Evolutionary conservation across 345 rosid genomes (phyloP), one percentile per base, ranked within the genome.

Genomic region (Gossypium stocksii): DNA sequence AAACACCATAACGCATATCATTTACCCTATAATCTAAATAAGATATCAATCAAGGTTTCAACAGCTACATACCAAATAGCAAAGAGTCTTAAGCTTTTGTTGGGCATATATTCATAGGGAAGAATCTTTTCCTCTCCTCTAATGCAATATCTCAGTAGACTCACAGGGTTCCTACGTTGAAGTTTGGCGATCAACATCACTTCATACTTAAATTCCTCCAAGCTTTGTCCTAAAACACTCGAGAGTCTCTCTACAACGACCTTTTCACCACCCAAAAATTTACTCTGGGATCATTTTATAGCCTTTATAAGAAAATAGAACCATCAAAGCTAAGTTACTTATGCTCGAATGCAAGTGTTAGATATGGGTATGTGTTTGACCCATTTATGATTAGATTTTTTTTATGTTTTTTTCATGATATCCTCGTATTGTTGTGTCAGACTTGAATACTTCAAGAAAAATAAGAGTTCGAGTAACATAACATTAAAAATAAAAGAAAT

Each of bases 151-250:
- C 93, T 89, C 48, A 89, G 60, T 75, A 89, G 88, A 43, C 86
- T 83, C 11, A 89, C 91, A 73, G 87, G 89, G 69, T 90, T 90
- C 71, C 88, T 73, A 59, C 86, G 93, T 70, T 89, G 96, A 71
- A 87, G 93, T 70, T 80, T 89, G 0, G 91, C 87, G 45, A 90
- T 88, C 83, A 90, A 70, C 68, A 79, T 76, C 38, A 87, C 86
- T 80, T 90, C 95, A 64, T 86, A 87, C 29, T 27, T 27, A 27
- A 27, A 27, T 27, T 27, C 29, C 29, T 27, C 29, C 3, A 27
- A 27, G 29, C 25, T 82, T 81, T 88, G 89, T n/a, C 88, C 86
- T 0, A 91, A 88, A 59, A 73, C 75, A 52, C 88, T 83, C 5
- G 87, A 80, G 16, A 85, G 78, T 74, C 88, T 82, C 76, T 90